A percentile compares a stretch with the other conserved stretches of the same genome.
Conservation (phyloP, 257 asterid species). For the Solanum infundibuliforme region DNA sequence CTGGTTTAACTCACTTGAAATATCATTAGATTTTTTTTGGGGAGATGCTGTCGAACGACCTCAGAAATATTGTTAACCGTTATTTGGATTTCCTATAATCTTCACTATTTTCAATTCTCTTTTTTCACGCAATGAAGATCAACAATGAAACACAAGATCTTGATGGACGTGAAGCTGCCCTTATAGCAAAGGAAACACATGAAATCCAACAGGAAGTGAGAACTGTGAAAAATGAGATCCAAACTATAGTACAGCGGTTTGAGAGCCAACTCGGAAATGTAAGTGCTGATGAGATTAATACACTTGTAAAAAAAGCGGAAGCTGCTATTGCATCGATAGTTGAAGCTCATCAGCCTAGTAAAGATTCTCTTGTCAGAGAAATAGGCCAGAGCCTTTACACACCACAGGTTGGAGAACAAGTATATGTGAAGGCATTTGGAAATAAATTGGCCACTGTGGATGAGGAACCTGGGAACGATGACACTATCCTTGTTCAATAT, state of each 20-base stretch:
- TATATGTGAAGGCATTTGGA: constrained; percentile 54
- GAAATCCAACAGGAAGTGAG: constrained; percentile 41
- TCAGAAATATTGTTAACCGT: neutral
- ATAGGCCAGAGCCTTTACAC: constrained; percentile 18
- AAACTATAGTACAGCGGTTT: constrained; percentile 46
- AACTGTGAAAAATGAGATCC: constrained; percentile 45
- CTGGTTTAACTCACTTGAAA: neutral
- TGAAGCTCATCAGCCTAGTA: constrained; percentile 45
- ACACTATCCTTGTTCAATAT: constrained; percentile 63
- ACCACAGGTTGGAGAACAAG: constrained; percentile 66
- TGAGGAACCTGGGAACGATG: constrained; percentile 72
- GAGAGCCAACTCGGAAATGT: constrained; percentile 46
- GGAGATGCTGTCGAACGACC: neutral
- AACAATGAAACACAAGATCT: constrained; percentile 62
- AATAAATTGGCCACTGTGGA: constrained; percentile 70
- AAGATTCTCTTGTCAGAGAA: constrained; percentile 21
- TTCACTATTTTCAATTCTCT: neutral
- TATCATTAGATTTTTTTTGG: neutral
- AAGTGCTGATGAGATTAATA: constrained; percentile 27
- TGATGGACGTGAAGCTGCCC: constrained; percentile 67
- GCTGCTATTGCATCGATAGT: constrained; percentile 48
- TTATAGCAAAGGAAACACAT: constrained; percentile 60
- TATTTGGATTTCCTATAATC: neutral
- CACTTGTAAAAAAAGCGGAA: constrained; percentile 61
- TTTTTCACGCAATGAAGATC: constrained; percentile 32